Evolutionary conservation across 768 basidiomycete species (phyloP).

Genomic region (Rhodotorula kratochvilovae): DNA sequence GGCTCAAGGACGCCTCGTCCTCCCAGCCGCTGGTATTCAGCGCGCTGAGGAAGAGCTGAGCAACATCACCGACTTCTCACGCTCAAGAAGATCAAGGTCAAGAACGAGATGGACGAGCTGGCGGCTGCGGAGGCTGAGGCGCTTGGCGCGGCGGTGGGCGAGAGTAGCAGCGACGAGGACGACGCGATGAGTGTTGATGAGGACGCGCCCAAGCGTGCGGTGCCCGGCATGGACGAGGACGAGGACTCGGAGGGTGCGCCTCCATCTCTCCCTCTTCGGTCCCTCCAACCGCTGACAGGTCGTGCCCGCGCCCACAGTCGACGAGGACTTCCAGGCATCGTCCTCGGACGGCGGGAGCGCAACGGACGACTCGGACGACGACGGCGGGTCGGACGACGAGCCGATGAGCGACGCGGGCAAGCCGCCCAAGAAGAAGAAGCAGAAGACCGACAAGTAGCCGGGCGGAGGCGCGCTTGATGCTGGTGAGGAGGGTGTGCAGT

Average conservation of each 20-base stretch:
- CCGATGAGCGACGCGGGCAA: conserved; percentile 36
- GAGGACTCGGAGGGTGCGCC: conserved; percentile 70
- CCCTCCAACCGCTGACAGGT: too few species aligned
- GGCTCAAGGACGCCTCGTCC: conserved; percentile 76
- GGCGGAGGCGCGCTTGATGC: too few species aligned
- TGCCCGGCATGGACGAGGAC: conserved; percentile 53
- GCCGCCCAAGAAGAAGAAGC: conserved; percentile 47
- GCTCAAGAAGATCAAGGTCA: conserved; percentile 84
- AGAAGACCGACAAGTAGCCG: conserved; percentile 28
- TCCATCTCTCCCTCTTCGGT: not conserved
- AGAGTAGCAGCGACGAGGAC: conserved; percentile 57
- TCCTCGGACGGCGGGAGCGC: conserved; percentile 45
- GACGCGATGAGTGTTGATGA: conserved; percentile 49
- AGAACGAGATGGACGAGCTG: conserved; percentile 88
- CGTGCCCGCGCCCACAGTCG: conserved; percentile 51
- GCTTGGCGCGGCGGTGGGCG: conserved; percentile 56
- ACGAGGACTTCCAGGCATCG: conserved; percentile 78
- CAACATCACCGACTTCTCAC: conserved; percentile 68
- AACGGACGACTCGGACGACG: conserved; percentile 46
- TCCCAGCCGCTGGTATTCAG: conserved; percentile 65
- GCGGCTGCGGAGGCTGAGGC: conserved; percentile 56
- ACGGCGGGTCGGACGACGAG: conserved; percentile 7
- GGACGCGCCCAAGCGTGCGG: not conserved
- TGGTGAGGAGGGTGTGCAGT: too few species aligned
- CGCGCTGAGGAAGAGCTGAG: conserved; percentile 90